A percentile compares a stretch with the other conserved stretches of the same genome.
phyloP scores from a whole-genome alignment of 208 protist genomes.

The Acanthamoeba royreba region DNA sequence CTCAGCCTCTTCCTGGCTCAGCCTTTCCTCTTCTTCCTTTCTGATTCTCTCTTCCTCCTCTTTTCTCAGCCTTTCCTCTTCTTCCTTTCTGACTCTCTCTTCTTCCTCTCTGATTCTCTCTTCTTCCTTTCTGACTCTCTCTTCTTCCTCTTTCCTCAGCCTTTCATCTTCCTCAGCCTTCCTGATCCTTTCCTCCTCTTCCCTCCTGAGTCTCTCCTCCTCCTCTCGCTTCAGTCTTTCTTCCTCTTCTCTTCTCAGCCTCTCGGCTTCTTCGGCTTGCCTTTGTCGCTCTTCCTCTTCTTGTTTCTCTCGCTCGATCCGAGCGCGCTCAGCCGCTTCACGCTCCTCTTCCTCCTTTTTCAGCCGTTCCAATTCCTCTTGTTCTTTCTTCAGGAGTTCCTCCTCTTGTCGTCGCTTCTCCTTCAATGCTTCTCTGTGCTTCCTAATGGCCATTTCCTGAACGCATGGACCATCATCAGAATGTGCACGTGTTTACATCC shows the following conservation, averaged over 20 bases:
- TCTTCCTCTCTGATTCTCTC: not conserved
- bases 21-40: not conserved
- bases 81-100: not conserved
- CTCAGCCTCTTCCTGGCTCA: not conserved
- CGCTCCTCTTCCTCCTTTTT: not conserved
- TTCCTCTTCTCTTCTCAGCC: not conserved
- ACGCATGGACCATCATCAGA: not conserved
- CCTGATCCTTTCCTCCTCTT: not conserved
- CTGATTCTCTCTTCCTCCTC: not conserved
- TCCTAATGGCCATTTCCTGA: not conserved
- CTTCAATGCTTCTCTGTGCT: not conserved
- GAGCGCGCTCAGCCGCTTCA: not conserved
- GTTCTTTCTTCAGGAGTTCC: not conserved
- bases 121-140: not conserved
- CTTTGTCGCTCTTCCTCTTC: not conserved
- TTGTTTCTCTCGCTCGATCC: not conserved
- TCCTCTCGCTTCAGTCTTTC: not conserved
- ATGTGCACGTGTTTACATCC: not conserved
- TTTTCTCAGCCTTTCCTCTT: not conserved
- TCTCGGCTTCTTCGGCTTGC: not conserved
- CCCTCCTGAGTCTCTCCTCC: not conserved
- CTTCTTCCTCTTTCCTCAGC: not conserved
- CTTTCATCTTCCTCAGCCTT: not conserved
- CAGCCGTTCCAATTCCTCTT: not conserved
- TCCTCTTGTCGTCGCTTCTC: not conserved